Evolutionary conservation across 495 filamentous ascomycete species (phyloP), one percentile per base, ranked within the genome.

Genomic region (Penicillium coffeae): DNA sequence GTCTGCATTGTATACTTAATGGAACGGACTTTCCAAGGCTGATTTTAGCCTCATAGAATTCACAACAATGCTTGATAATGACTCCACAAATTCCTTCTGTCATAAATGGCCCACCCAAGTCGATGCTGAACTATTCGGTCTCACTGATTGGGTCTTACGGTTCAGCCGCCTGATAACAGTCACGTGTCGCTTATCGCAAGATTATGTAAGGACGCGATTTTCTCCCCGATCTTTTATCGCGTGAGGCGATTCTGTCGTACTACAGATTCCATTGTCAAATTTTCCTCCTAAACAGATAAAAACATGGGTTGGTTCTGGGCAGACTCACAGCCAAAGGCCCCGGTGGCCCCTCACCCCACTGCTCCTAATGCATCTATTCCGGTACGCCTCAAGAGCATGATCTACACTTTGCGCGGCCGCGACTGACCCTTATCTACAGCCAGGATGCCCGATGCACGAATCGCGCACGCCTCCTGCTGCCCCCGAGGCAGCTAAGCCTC

Each of bases 251-350:
- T 52, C 52, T 20, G 36, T 34, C 47, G 30, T 47, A 14, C 38
- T 38, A 47, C 21, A 1, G n/a, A 40, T 15, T 44, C 41, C 8
- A 51, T 38, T 39, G 30, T 47, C 33, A 32, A 14, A 41, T 50
- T 38, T 36, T 5, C 27, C 13, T 1, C 20, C 13, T 25, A 8
- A n/a, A 38, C 8, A 34, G 8, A 22, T 10, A 35, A 15, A 44
- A 63, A 52, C 38, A 96, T 98, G 93, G 93, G 93, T 52, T 98
- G 94, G 94, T 98, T 98, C 58, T 98, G 93, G 93, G 87, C 90
- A 69, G 90, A 98, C 54, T 63, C 80, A 38, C 64, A 63, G 51
- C 66, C 64, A 46, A 72, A 66, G 21, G 44, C 59, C 38, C 62
- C 79, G 16, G 51, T 68, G 51, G 68, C 73, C 37, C 70, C 76